These are phyloP conservation scores for Sclerotinia spermophila DNA, from an alignment of 2,329 filamentous ascomycete species.

Conservation along the genomic window DNA sequence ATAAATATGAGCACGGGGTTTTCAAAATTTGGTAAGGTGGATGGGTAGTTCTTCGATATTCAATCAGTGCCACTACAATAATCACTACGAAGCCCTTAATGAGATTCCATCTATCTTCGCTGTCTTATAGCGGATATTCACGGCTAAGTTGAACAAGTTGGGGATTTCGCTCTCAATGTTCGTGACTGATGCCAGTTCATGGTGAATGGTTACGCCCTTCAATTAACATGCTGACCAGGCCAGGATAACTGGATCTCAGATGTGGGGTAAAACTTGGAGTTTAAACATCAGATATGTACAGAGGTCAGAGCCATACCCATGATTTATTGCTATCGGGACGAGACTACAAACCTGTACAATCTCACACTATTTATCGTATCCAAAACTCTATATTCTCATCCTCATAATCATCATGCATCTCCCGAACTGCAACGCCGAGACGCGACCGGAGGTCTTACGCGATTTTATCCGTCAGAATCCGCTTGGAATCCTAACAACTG, in stretches of 20 bases:
- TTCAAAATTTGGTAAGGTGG: not conserved
- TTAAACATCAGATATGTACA: not conserved
- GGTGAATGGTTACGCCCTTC: not conserved
- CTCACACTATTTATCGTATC: not conserved
- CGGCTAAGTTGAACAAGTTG: not conserved
- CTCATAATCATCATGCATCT: not conserved
- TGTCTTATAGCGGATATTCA: not conserved
- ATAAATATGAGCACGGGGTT: not conserved
- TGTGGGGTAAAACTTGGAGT: not conserved
- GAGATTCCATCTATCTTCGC: not conserved
- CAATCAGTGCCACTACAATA: not conserved
- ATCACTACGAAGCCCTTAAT: not conserved
- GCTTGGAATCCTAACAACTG: conserved; percentile 60
- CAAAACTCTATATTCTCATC: not conserved
- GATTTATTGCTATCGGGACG: not conserved
- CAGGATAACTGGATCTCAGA: not conserved
- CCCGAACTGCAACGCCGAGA: not conserved
- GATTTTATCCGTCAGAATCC: conserved; percentile 57
- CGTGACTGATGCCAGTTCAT: not conserved
- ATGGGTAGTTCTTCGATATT: not conserved
- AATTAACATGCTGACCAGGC: not conserved
- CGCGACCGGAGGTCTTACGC: conserved; percentile 40
- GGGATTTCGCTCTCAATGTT: not conserved
- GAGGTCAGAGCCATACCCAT: not conserved
- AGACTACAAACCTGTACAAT: too few relatives aligned